Conservation (phyloP, 2,329 filamentous ascomycete genomes). For the Dothistroma septosporum region DNA sequence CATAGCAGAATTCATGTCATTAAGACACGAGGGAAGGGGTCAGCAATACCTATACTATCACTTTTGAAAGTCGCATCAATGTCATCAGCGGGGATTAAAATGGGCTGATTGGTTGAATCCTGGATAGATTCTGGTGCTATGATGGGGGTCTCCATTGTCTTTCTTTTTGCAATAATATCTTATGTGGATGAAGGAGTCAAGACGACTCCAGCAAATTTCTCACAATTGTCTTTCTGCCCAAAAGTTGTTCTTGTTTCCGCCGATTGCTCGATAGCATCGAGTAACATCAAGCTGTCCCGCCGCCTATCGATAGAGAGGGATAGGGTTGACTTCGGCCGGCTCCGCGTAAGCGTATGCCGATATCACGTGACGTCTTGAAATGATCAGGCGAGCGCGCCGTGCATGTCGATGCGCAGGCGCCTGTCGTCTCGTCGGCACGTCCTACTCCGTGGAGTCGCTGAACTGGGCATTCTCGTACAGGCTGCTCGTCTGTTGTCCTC, state of each 20-base stretch:
- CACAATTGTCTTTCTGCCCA: not conserved
- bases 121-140: constrained; percentile 30
- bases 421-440: constrained; percentile 1
- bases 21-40: not conserved
- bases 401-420: not conserved
- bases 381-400: not conserved
- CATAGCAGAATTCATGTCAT: not conserved
- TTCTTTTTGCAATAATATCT: not conserved
- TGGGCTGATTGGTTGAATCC: constrained; percentile 22
- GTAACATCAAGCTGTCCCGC: not conserved
- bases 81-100: constrained; percentile 42
- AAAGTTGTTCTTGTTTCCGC: not conserved
- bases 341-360: not conserved
- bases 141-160: constrained; percentile 9
- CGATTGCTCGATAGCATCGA: constrained; percentile 10
- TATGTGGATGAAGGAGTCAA: no score
- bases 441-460: constrained; percentile 10
- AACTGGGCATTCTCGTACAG: constrained; percentile 33
- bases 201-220: not conserved
- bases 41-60: constrained; percentile 46
- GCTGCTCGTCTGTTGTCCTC: constrained; percentile 32
- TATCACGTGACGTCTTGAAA: not conserved
- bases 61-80: constrained; percentile 55
- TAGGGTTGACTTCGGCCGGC: not conserved
- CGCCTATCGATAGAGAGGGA: constrained; percentile 1